These are phyloP conservation scores for Trypanosoma avium DNA, from an alignment of 208 protist genomes.

Conservation along the genomic window DNA sequence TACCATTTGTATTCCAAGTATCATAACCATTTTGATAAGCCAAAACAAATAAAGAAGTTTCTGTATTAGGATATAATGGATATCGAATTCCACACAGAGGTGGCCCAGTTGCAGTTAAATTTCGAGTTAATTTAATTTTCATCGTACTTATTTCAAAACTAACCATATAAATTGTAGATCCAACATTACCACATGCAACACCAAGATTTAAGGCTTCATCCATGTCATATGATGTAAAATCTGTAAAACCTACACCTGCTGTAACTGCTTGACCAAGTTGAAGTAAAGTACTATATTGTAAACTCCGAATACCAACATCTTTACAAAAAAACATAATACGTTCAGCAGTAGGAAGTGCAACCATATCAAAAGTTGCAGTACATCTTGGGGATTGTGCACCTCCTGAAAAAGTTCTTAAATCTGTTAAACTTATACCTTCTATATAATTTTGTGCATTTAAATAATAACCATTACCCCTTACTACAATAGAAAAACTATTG, in stretches of 20 bases:
- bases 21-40: conserved; percentile 10
- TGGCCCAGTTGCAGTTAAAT: neutral
- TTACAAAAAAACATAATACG: conserved; percentile 16
- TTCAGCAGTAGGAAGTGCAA: neutral
- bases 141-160: conserved; percentile 1
- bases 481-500: conserved; percentile 1
- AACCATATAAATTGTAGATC: conserved; percentile 15
- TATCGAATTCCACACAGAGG: conserved; percentile 17
- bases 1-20: conserved; percentile 9
- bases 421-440: conserved; percentile 15
- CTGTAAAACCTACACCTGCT: neutral
- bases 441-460: conserved; percentile 8
- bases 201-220: conserved; percentile 11
- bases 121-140: neutral
- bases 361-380: conserved; percentile 5
- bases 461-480: conserved; percentile 18
- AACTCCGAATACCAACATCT: conserved; percentile 1
- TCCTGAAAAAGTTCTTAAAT: neutral
- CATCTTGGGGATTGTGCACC: neutral
- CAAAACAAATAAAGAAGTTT: conserved; percentile 5
- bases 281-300: neutral
- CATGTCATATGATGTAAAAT: conserved; percentile 11
- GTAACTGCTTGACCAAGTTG: conserved; percentile 6
- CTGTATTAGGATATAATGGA: neutral
- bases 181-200: conserved; percentile 12